These are phyloP conservation scores for Solioccasus polychromus DNA, from an alignment of 768 basidiomycete genomes.

Conservation along the genomic window DNA sequence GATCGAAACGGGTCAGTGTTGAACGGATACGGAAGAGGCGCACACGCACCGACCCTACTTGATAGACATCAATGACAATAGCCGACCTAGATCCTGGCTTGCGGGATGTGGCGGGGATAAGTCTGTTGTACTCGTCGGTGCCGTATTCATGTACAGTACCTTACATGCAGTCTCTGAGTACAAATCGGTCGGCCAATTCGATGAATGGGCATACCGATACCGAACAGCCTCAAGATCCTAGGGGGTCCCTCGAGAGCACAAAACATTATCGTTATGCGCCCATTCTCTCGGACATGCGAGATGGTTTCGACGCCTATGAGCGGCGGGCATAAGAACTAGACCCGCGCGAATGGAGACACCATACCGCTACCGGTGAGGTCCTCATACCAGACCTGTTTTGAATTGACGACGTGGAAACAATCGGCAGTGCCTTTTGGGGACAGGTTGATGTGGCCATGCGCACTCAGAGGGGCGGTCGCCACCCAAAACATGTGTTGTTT, in stretches of 20 bases:
- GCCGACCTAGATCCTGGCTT: constrained; percentile 58
- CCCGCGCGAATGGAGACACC: constrained; percentile 4
- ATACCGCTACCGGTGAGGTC: constrained; percentile 67
- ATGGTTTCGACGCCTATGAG: constrained; percentile 63
- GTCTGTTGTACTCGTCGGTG: constrained; percentile 53
- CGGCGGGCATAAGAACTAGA: too few relatives aligned
- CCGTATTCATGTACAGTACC: constrained; percentile 64
- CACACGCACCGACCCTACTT: constrained; percentile 47
- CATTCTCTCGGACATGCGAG: constrained; percentile 61
- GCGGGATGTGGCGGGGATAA: constrained; percentile 46
- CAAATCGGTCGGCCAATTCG: too few relatives aligned
- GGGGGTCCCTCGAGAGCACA: constrained; percentile 61
- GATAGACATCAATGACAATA: constrained; percentile 58
- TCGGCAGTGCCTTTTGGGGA: constrained; percentile 68
- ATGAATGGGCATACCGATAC: constrained; percentile 40
- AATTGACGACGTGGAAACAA: constrained; percentile 57
- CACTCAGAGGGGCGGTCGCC: constrained; percentile 58
- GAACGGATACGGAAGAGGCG: neutral
- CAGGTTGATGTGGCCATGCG: constrained; percentile 60
- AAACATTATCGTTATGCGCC: constrained; percentile 62
- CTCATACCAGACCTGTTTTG: constrained; percentile 66
- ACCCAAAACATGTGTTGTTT: constrained; percentile 73
- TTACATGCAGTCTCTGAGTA: constrained; percentile 18
- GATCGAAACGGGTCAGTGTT: neutral
- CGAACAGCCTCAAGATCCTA: constrained; percentile 55